phyloP scores from a whole-genome alignment of 2,329 filamentous ascomycete species.

The Aspergillus bombycis region DNA sequence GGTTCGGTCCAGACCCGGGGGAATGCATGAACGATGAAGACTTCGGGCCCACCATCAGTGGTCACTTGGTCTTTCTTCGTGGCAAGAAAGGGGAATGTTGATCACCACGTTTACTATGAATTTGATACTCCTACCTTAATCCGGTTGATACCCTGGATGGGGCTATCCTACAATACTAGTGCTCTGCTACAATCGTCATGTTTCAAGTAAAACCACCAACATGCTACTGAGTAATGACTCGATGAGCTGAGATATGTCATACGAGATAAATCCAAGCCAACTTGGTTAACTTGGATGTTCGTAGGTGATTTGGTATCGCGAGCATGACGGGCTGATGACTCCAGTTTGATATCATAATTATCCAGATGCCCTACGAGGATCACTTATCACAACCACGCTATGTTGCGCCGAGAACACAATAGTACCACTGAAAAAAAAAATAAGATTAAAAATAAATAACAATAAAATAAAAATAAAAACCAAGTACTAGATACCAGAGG shows the following conservation, averaged over 20 bases:
- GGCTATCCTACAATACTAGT: neutral
- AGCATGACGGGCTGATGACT: slow-evolving; percentile 5
- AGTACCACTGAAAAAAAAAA: neutral
- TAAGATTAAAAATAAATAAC: too few relatives aligned
- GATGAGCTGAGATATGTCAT: neutral
- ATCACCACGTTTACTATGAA: neutral
- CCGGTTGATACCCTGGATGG: neutral
- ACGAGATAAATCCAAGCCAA: neutral
- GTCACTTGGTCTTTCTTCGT: slow-evolving; percentile 19
- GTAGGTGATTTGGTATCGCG: neutral
- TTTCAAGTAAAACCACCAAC: neutral
- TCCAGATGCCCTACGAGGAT: neutral
- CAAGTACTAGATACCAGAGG: neutral
- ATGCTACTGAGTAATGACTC: neutral
- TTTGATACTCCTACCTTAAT: neutral
- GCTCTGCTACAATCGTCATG: neutral
- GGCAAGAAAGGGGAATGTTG: slow-evolving; percentile 10
- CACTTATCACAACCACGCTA: neutral
- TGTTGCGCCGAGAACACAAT: neutral
- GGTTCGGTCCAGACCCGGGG: slow-evolving; percentile 13
- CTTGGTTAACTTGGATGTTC: neutral
- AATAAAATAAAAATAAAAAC: neutral
- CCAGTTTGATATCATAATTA: slow-evolving; percentile 1
- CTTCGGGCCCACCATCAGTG: slow-evolving; percentile 13
- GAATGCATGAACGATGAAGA: neutral